Evolutionary conservation across 176 grass and related monocot genomes (phyloP), one percentile per base, ranked within the genome.

Genomic region (Carex cristatella): DNA sequence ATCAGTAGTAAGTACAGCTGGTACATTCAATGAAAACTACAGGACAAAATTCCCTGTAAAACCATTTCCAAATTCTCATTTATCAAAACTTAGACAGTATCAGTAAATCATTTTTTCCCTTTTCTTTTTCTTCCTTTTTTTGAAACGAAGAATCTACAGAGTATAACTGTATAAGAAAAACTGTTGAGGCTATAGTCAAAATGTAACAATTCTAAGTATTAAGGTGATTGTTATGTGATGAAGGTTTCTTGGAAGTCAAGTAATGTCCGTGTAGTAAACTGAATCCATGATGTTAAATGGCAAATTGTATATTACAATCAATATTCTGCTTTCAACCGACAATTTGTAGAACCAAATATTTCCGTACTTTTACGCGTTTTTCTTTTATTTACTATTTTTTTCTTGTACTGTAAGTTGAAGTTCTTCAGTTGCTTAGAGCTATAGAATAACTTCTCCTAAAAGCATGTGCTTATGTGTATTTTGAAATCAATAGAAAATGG

Each of bases 341-440:
- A 55, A 32, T 57, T 4, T 18, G 11, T 56, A 33, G 73, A 77
- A 77, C 7, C 11, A 49, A 23, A 10, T 57, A 15, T 30, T 30
- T 33, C 32, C 7, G 10, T 78, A 78, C 10, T 57, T 78, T 10
- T 56, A 78, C 28, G 28, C 23, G 51, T 5, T 51, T 35, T 53
- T 31, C 74, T 78, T 78, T 78, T 15, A 58, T 78, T 78, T 55
- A 6, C 27, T 78, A 11, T 12, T 28, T 48, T 14, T 78, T 72
- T 48, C n/a, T 78, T 78, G 51, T 35, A 23, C 72, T 77, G 48
- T 55, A 31, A 77, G 72, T 54, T 54, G 11, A 27, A 69, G 32
- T 40, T 33, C 51, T 33, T 78, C 59, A 48, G 19, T 81, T 81
- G 55, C 79, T 81, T 81, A 49, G 18, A 81, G 55, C 59, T 1